A percentile compares a stretch with the other conserved stretches of the same genome.
Conservation (phyloP, 371 early-diverging fungal species). For the Zopfochytrium polystomum region DNA sequence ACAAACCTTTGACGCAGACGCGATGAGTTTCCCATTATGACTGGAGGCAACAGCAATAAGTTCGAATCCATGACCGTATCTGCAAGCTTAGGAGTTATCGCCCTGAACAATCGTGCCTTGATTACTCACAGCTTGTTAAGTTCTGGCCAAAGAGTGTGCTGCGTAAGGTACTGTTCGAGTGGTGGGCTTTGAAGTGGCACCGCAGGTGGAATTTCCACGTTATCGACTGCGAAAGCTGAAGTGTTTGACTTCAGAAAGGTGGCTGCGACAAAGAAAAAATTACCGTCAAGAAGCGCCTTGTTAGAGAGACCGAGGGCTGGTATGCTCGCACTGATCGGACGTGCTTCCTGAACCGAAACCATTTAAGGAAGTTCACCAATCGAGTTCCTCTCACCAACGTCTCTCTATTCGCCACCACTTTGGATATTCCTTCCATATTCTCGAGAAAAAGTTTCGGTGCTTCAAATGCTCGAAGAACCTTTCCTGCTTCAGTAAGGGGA, state of each 20-base stretch:
- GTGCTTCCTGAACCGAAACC: conserved; percentile 33
- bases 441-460: conserved; percentile 80
- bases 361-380: too few relatives aligned
- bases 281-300: conserved; percentile 78
- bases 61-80: conserved; percentile 90
- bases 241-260: neutral
- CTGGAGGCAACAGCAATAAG: conserved; percentile 71
- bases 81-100: conserved; percentile 7
- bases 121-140: conserved; percentile 72
- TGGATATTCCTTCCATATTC: conserved; percentile 57
- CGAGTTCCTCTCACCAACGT: conserved; percentile 38
- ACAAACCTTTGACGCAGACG: conserved; percentile 75
- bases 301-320: conserved; percentile 94
- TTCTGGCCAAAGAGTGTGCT: conserved; percentile 96
- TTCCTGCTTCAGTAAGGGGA: neutral
- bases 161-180: conserved; percentile 82
- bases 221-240: conserved; percentile 18
- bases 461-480: conserved; percentile 83
- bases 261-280: neutral
- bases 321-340: conserved; percentile 73
- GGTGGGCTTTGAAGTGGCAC: conserved; percentile 57
- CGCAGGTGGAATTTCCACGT: conserved; percentile 10
- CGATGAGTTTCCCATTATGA: conserved; percentile 69
- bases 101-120: neutral
- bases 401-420: conserved; percentile 39